Conservation (phyloP, 2,329 filamentous ascomycete genomes). For the Phialemonium atrogriseum region DNA sequence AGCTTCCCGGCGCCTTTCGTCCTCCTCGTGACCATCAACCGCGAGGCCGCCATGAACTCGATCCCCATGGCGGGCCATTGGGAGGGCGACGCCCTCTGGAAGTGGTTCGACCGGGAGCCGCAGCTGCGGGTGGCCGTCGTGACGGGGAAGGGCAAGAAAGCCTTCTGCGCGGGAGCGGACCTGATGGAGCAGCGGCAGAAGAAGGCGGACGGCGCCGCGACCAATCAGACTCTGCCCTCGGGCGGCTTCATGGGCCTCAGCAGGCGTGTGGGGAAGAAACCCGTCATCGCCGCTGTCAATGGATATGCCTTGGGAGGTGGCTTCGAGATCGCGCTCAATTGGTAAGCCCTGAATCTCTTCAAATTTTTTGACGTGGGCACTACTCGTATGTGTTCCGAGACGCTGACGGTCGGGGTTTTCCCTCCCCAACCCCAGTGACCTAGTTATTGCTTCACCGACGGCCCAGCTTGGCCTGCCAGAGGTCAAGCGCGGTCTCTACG, state of each 20-base stretch:
- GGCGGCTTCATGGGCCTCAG: conserved; percentile 41
- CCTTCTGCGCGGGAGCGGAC: conserved; percentile 48
- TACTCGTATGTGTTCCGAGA: too few relatives aligned
- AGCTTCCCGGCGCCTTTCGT: conserved; percentile 35
- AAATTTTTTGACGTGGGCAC: too few relatives aligned
- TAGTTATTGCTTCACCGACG: conserved; percentile 42
- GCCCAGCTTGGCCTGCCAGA: conserved; percentile 46
- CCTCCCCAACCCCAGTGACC: conserved; percentile 33
- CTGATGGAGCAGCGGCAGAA: conserved; percentile 34
- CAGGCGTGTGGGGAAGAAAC: conserved; percentile 49
- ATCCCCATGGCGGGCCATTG: conserved; percentile 33
- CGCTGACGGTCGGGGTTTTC: too few relatives aligned
- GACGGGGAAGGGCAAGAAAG: conserved; percentile 39
- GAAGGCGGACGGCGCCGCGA: conserved; percentile 10
- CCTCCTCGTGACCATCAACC: conserved; percentile 44
- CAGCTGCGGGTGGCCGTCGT: conserved; percentile 37
- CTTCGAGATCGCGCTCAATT: conserved; percentile 47
- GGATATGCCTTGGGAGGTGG: conserved; percentile 49
- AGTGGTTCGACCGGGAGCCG: conserved; percentile 45
- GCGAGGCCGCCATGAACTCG: conserved; percentile 38
- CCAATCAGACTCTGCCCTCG: conserved; percentile 25
- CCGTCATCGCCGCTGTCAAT: conserved; percentile 52
- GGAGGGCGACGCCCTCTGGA: conserved; percentile 39
- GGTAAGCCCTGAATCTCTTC: too few relatives aligned
- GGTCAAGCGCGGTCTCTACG: conserved; percentile 44